Base-by-base conservation (phyloP, 805 yeast genomes). In the Candida ortonii region DNA sequence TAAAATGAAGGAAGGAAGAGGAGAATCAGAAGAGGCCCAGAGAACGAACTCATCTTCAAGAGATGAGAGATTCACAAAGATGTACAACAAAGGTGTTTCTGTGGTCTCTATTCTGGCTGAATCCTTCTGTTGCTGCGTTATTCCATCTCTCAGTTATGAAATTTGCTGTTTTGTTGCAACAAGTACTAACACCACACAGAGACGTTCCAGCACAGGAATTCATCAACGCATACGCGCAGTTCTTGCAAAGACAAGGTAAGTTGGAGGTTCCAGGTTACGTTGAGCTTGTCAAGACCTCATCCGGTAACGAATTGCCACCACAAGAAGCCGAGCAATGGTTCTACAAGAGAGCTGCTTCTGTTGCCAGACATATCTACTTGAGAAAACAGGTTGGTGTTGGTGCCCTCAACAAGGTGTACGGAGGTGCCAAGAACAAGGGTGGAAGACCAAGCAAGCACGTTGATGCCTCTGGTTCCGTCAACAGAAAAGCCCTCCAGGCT, bases 161-260 rank as follows among this genome's bases (percentile, higher is more conserved):
- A n/a, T n/a, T n/a, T n/a, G n/a, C n/a, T n/a, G n/a, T 11, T 12
- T 14, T n/a, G 22, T 34, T 20, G 17, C 12, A 21, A n/a, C 15
- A 13, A n/a, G 12, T 40, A 36, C 41, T 40, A 34, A 46, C 43
- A 31, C 27, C 13, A 64, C 60, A 59, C 62, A 88, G 96, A 84
- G 98, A 93, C 97, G 98, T 93, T 76, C 96, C 97, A 76, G 98
- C 98, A 73, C 97, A 93, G 84, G 94, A 86, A 57, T 93, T 93
- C 79, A 90, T 93, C 75, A 88, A 87, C 80, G 96, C 97, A 75
- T 93, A 93, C 81, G 97, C 98, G 65, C 85, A 85, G 70, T 93
- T 93, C 86, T 85, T 93, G 76, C 97, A 93, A 80, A 88, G 97
- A 76, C 98, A 94, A 80, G 98, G 97, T 81, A 89, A 88, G 76